Evolutionary conservation across 257 asterid species (phyloP).

Genomic region (Nicotiana noctiflora): DNA sequence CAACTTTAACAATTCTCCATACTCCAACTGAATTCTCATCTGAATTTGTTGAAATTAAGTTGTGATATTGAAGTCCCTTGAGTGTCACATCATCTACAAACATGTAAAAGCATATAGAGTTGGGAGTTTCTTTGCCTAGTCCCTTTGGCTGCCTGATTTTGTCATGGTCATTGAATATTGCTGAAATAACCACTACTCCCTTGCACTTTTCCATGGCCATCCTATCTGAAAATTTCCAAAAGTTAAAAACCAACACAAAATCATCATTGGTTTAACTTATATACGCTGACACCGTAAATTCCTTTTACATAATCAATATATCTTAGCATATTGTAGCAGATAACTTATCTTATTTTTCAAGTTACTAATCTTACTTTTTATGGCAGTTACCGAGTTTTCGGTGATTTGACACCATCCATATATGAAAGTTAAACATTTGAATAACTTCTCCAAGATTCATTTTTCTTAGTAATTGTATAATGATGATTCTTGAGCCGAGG

Average conservation of each 20-base stretch:
- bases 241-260: not conserved
- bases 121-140: slow-evolving; percentile 56
- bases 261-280: not conserved
- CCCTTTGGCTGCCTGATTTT: slow-evolving; percentile 93
- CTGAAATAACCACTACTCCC: slow-evolving; percentile 76
- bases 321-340: too few relatives aligned
- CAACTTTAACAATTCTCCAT: slow-evolving; percentile 66
- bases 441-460: not conserved
- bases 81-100: slow-evolving; percentile 75
- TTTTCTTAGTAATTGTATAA: not conserved
- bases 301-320: too few relatives aligned
- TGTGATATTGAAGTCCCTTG: slow-evolving; percentile 38
- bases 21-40: slow-evolving; percentile 52
- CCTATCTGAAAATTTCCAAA: slow-evolving; percentile 36
- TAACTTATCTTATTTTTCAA: too few relatives aligned
- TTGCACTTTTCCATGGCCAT: slow-evolving; percentile 55
- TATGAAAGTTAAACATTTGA: too few relatives aligned
- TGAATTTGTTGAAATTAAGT: slow-evolving; percentile 31
- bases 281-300: too few relatives aligned
- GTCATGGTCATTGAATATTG: slow-evolving; percentile 80
- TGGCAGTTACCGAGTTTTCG: too few relatives aligned
- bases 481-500: not conserved
- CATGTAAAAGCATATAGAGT: slow-evolving; percentile 68
- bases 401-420: too few relatives aligned
- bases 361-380: too few relatives aligned